Base-by-base conservation (phyloP, 768 basidiomycete genomes). In the Porphyrellus cyaneotinctus region DNA sequence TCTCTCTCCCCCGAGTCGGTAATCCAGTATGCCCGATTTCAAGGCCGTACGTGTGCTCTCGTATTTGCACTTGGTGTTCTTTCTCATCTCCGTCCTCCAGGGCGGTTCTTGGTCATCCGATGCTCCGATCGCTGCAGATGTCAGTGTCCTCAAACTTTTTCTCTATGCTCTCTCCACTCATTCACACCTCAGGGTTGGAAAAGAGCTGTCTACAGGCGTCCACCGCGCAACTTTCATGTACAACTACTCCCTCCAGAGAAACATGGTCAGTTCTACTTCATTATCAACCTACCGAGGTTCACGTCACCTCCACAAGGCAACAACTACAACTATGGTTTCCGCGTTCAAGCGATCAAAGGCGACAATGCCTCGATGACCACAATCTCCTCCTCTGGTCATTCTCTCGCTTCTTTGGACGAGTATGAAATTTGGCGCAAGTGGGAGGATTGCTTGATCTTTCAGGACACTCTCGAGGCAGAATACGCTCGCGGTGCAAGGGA, bases 371-470 rank as follows among this genome's bases (percentile, higher is more conserved):
- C 62, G 17, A 37, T 53, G 23, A 33, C 36, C 22, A 52, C 61
- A 5, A 46, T 58, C 3, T 55, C 53, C 13, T 60, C 70, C 9
- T 80, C 78, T 22, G 54, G 70, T 26, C 74, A 66, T 20, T 76
- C 77, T 6, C 49, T 62, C 30, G 62, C 60, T 17, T 70, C 69
- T 2, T 53, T 70, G 42, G 60, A 67, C 10, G 82, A 82, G 52
- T 91, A 92, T 61, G 84, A 86, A 14, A 74, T 92, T 33, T 89
- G 87, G 81, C 76, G 90, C 24, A 74, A 78, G 42, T 92, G 90
- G 90, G 90, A 90, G 52, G 90, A 92, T 60, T 90, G 87, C 53
- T 72, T 92, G 11, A 80, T 75, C 72, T 84, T 91, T 60, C 90
- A 92, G 64, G 82, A 85, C 38, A 69, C 71, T 2, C 72, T 92